These are phyloP conservation scores for Oidiodendron maius DNA, from an alignment of 495 filamentous ascomycete genomes.

Conservation along the genomic window DNA sequence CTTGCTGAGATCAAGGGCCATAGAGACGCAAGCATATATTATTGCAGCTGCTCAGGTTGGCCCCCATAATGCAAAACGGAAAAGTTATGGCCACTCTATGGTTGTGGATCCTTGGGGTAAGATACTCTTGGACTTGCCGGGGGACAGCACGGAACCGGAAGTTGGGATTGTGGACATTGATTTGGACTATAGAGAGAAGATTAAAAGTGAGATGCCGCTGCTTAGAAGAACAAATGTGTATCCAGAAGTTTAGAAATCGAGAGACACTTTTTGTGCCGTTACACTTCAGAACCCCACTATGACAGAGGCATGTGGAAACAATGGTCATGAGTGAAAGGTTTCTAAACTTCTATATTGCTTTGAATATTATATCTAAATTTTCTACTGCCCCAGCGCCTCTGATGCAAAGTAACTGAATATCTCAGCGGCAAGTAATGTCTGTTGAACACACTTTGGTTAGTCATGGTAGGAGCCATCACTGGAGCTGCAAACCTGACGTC, in stretches of 20 bases:
- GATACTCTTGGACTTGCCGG: slow-evolving; percentile 57
- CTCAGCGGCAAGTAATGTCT: slow-evolving; percentile 7
- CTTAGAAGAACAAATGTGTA: slow-evolving; percentile 36
- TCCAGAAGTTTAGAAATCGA: slow-evolving; percentile 14
- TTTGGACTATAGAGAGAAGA: slow-evolving; percentile 34
- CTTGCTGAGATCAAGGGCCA: slow-evolving; percentile 72
- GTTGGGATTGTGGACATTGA: slow-evolving; percentile 44
- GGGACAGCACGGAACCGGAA: slow-evolving; percentile 39
- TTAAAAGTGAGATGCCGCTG: slow-evolving; percentile 58
- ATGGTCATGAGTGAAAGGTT: too few species aligned
- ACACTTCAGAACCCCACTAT: too few species aligned
- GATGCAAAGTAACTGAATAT: slow-evolving; percentile 21
- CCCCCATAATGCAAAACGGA: slow-evolving; percentile 68
- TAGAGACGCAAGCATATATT: slow-evolving; percentile 86
- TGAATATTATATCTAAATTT: too few species aligned
- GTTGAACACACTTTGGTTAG: slow-evolving; percentile 15
- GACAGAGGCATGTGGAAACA: too few species aligned
- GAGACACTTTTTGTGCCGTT: too few species aligned
- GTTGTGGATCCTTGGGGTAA: slow-evolving; percentile 86
- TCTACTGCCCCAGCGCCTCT: slow-evolving; percentile 7
- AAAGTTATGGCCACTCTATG: slow-evolving; percentile 85
- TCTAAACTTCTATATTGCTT: too few species aligned
- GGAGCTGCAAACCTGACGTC: too few species aligned
- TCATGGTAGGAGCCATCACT: too few species aligned
- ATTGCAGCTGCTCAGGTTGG: slow-evolving; percentile 84